Percentiles rank a stretch among this genome's conserved stretches.
phyloP scores from a whole-genome alignment of 805 yeast genomes.

The Hanseniaspora guilliermondii region DNA sequence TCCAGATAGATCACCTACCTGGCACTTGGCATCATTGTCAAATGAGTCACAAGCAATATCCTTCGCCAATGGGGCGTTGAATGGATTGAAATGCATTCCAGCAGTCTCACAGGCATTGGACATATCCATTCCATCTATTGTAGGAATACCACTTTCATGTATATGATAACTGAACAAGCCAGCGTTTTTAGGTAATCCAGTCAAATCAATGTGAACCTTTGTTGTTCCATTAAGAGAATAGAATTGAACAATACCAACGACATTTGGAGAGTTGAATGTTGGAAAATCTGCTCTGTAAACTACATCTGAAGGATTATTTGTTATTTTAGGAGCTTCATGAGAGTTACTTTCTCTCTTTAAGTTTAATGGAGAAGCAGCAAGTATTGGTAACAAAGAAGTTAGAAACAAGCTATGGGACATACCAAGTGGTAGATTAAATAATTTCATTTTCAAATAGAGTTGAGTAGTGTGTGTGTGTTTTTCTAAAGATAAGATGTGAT shows the following conservation, averaged over 20 bases:
- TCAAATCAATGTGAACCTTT: conserved; percentile 55
- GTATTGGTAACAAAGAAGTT: background rate
- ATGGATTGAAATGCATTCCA: conserved; percentile 55
- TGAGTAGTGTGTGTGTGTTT: background rate
- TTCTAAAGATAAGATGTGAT: too few species aligned
- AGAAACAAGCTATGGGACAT: background rate
- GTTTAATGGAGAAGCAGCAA: background rate
- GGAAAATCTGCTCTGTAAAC: conserved; percentile 47
- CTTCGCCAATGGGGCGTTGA: conserved; percentile 20
- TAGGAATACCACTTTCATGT: conserved; percentile 46
- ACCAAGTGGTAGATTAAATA: background rate
- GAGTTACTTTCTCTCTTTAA: background rate
- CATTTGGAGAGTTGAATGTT: conserved; percentile 19
- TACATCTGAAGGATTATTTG: conserved; percentile 38
- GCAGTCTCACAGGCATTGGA: conserved; percentile 38
- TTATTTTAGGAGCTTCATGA: conserved; percentile 36
- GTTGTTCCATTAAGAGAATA: conserved; percentile 48
- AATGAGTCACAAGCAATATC: conserved; percentile 43
- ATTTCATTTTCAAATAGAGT: too few species aligned
- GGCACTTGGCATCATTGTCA: conserved; percentile 44
- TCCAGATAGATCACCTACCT: conserved; percentile 66
- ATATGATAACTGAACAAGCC: conserved; percentile 64
- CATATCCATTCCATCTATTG: conserved; percentile 24
- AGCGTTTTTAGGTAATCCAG: conserved; percentile 53
- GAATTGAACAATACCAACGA: conserved; percentile 46